Evolutionary conservation across 345 rosid genomes (phyloP).

Genomic region (Gossypium stocksii): DNA sequence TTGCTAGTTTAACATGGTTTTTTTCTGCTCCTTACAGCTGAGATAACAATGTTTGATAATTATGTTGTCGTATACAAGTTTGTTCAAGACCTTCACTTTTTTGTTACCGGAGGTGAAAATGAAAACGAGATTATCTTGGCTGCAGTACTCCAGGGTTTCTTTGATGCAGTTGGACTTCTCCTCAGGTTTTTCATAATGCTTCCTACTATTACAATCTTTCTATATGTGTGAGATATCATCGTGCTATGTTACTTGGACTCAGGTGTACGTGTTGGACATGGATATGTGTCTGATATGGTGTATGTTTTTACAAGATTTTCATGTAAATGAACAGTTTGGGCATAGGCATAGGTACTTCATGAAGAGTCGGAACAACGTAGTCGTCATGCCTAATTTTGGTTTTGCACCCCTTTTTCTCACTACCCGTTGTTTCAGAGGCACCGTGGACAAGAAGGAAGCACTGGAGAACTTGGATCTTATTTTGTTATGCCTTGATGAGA

Average conservation of each 20-base stretch:
- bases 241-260: too few relatives aligned
- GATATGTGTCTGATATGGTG: too few relatives aligned
- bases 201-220: not conserved
- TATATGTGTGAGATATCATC: not conserved
- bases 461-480: conserved; percentile 77
- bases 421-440: conserved; percentile 47
- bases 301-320: too few relatives aligned
- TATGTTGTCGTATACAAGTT: conserved; percentile 67
- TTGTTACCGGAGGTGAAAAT: conserved; percentile 77
- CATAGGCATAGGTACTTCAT: too few relatives aligned
- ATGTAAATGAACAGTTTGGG: too few relatives aligned
- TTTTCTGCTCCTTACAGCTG: conserved; percentile 41
- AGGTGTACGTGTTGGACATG: too few relatives aligned
- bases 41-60: conserved; percentile 66
- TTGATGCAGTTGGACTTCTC: conserved; percentile 67
- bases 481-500: conserved; percentile 76
- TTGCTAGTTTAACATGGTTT: conserved; percentile 2
- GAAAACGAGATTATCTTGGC: conserved; percentile 79
- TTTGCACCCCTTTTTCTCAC: not conserved
- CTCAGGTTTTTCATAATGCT: conserved; percentile 47
- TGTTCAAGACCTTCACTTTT: conserved; percentile 84
- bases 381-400: not conserved
- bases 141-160: conserved; percentile 71
- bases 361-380: too few relatives aligned
- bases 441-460: conserved; percentile 77